A percentile compares a stretch with the other conserved stretches of the same genome.
phyloP scores from a whole-genome alignment of 306 rosid species.

The Begonia masoniana region DNA sequence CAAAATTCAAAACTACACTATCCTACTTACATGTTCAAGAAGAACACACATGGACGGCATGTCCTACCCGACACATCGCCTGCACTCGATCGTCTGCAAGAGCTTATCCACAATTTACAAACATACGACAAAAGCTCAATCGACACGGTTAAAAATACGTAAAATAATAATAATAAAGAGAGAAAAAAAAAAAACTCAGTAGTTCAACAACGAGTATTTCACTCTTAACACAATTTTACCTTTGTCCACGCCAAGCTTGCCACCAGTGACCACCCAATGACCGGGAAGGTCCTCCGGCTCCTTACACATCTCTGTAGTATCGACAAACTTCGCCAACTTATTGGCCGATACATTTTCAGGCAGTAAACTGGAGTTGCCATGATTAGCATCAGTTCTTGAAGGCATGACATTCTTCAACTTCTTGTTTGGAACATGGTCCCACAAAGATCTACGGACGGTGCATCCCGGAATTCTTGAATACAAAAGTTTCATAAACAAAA shows the following conservation, averaged over 20 bases:
- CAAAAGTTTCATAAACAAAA: constrained; percentile 66
- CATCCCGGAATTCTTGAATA: constrained; percentile 66
- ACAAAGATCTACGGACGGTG: constrained; percentile 58
- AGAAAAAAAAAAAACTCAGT: constrained; percentile 22
- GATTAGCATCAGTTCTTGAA: constrained; percentile 13
- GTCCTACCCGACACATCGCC: neutral
- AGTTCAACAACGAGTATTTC: constrained; percentile 70
- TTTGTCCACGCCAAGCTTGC: constrained; percentile 75
- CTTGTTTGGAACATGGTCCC: constrained; percentile 47
- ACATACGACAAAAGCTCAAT: neutral
- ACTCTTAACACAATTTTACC: constrained; percentile 65
- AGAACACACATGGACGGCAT: constrained; percentile 8
- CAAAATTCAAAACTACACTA: neutral
- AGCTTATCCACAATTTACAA: neutral
- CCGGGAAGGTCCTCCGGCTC: constrained; percentile 69
- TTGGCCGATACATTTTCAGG: constrained; percentile 26
- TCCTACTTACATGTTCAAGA: constrained; percentile 1
- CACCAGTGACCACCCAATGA: constrained; percentile 86
- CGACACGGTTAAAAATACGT: constrained; percentile 8
- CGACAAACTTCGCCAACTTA: constrained; percentile 45
- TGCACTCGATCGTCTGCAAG: neutral
- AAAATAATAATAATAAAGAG: neutral
- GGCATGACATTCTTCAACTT: constrained; percentile 20
- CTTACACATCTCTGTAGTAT: constrained; percentile 49
- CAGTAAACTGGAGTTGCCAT: constrained; percentile 23